Evolutionary conservation across 2,329 filamentous ascomycete species (phyloP).

Genomic region (Nigrospora sphaerica): DNA sequence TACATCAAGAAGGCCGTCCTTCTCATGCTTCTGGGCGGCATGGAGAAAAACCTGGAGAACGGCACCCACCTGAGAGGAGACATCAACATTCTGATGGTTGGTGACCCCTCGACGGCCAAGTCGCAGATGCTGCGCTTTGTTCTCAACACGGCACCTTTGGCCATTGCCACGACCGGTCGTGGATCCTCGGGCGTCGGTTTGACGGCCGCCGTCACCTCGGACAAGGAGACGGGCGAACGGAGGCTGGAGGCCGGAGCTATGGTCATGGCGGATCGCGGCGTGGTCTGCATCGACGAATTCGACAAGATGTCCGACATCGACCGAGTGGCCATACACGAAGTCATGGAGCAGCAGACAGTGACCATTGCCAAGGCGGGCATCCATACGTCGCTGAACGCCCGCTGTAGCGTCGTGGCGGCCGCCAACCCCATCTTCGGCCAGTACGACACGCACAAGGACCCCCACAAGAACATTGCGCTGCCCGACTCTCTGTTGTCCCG

Average conservation of each 20-base stretch:
- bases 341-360: slow-evolving; percentile 99
- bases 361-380: slow-evolving; percentile 98
- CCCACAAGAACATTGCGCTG: slow-evolving; percentile 95
- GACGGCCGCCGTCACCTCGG: slow-evolving; percentile 89
- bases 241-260: slow-evolving; percentile 95
- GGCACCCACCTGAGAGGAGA: slow-evolving; percentile 96
- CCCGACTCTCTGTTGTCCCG: slow-evolving; percentile 94
- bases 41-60: slow-evolving; percentile 98
- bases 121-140: slow-evolving; percentile 97
- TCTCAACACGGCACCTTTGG: slow-evolving; percentile 89
- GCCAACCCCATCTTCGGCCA: slow-evolving; percentile 98
- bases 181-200: slow-evolving; percentile 97
- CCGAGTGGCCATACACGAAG: slow-evolving; percentile 97
- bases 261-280: slow-evolving; percentile 93
- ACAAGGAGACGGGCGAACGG: slow-evolving; percentile 95
- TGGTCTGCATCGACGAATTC: slow-evolving; percentile 98
- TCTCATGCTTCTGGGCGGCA: slow-evolving; percentile 87
- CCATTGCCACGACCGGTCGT: slow-evolving; percentile 93
- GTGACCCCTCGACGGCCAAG: slow-evolving; percentile 96
- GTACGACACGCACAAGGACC: slow-evolving; percentile 97
- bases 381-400: slow-evolving; percentile 92
- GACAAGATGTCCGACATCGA: slow-evolving; percentile 99
- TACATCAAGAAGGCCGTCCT: slow-evolving; percentile 97
- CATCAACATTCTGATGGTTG: slow-evolving; percentile 99
- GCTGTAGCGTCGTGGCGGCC: slow-evolving; percentile 92